phyloP scores from a whole-genome alignment of 1,139 yeast species.

The Diutina mesorugosa region DNA sequence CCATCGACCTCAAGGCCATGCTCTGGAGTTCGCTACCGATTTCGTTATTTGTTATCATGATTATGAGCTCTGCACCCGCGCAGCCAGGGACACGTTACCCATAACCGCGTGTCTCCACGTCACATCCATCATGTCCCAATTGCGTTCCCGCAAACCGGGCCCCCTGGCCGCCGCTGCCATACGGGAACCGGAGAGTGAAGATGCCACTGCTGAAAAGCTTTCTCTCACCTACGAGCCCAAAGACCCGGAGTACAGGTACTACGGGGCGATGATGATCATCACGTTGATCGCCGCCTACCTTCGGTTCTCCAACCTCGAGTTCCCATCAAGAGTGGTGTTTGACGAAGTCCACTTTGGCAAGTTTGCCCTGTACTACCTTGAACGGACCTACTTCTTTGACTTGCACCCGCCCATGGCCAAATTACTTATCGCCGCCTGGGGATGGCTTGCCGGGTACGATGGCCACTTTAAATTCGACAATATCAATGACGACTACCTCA shows the following conservation, averaged over 20 bases:
- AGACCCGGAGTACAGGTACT: not conserved
- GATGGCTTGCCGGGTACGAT: constrained; percentile 78
- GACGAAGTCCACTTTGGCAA: constrained; percentile 98
- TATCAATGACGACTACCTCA: constrained; percentile 74
- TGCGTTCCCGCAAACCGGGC: not conserved
- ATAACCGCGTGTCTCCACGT: no score
- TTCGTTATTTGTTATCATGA: no score
- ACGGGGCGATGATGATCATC: not conserved
- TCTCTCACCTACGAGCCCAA: not conserved
- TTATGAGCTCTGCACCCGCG: no score
- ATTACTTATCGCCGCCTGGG: constrained; percentile 79
- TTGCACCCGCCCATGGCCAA: constrained; percentile 98
- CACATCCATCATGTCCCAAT: not conserved
- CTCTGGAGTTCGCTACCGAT: no score
- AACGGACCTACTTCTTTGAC: constrained; percentile 83
- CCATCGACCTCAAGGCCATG: no score
- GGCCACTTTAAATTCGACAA: constrained; percentile 85
- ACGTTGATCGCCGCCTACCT: not conserved
- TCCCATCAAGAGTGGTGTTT: constrained; percentile 52
- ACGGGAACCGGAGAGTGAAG: not conserved
- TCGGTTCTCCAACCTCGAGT: not conserved
- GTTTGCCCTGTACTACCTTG: constrained; percentile 79
- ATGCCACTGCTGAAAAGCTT: not conserved
- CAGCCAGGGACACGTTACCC: no score
- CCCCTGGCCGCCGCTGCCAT: not conserved